A percentile compares a stretch with the other conserved stretches of the same genome.
phyloP scores from a whole-genome alignment of 805 yeast genomes.

The Priceomyces melissophilus region DNA sequence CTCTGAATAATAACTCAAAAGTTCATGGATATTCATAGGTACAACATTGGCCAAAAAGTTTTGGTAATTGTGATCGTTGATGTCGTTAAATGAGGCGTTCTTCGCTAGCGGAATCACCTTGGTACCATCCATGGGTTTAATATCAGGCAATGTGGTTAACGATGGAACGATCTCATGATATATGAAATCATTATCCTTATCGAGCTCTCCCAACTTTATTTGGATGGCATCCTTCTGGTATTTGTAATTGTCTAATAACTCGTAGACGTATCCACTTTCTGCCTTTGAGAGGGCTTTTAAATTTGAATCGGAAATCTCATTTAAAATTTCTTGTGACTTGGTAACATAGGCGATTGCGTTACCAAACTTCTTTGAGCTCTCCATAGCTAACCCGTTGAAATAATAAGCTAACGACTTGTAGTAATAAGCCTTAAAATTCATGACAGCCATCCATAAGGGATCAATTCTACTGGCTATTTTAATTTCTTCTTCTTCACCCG shows the following conservation, averaged over 20 bases:
- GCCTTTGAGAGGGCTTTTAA: slow-evolving; percentile 22
- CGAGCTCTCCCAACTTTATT: slow-evolving; percentile 43
- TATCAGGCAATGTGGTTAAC: slow-evolving; percentile 54
- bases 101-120: slow-evolving; percentile 54
- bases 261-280: slow-evolving; percentile 27
- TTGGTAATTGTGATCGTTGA: slow-evolving; percentile 36
- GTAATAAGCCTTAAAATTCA: slow-evolving; percentile 51
- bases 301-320: slow-evolving; percentile 26
- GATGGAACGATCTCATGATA: slow-evolving; percentile 78
- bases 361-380: slow-evolving; percentile 61
- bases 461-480: slow-evolving; percentile 28
- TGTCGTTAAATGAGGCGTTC: slow-evolving; percentile 39
- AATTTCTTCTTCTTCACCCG: slow-evolving; percentile 7
- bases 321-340: slow-evolving; percentile 45
- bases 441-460: slow-evolving; percentile 47
- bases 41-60: slow-evolving; percentile 75
- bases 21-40: slow-evolving; percentile 84
- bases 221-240: slow-evolving; percentile 37
- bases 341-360: slow-evolving; percentile 66
- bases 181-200: slow-evolving; percentile 85
- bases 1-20: slow-evolving; percentile 83
- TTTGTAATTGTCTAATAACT: slow-evolving; percentile 38
- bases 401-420: slow-evolving; percentile 60
- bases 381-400: slow-evolving; percentile 54
- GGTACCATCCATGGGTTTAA: slow-evolving; percentile 68